Evolutionary conservation across 2,329 filamentous ascomycete species (phyloP).

Genomic region (Magnaporthales sp.): DNA sequence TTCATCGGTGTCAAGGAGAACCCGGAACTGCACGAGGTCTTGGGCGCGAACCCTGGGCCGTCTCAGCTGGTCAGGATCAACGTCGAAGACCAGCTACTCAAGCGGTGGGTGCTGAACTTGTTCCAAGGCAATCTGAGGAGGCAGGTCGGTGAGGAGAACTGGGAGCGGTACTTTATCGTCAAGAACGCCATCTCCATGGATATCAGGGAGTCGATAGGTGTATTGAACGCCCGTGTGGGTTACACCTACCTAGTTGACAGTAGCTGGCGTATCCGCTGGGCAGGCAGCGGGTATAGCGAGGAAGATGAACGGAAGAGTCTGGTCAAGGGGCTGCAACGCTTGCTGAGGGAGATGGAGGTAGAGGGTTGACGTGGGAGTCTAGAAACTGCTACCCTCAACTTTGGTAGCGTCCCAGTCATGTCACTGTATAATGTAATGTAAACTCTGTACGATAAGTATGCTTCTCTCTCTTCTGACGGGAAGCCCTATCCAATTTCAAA

Average conservation of each 20-base stretch:
- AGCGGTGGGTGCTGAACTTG: conserved; percentile 47
- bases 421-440: background rate
- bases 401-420: background rate
- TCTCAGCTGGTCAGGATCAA: conserved; percentile 80
- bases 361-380: background rate
- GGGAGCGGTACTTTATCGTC: conserved; percentile 55
- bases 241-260: conserved; percentile 89
- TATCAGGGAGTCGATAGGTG: conserved; percentile 53
- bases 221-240: conserved; percentile 85
- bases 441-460: background rate
- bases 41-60: conserved; percentile 42
- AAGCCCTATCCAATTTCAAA: conserved; percentile 1
- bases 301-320: conserved; percentile 59
- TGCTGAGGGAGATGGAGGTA: conserved; percentile 47
- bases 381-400: background rate
- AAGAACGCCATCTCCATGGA: conserved; percentile 48
- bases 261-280: conserved; percentile 88
- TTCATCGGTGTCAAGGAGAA: conserved; percentile 62
- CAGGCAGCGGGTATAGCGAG: conserved; percentile 65
- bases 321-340: conserved; percentile 51
- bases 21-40: conserved; percentile 54
- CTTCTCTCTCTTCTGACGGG: background rate
- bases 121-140: conserved; percentile 46
- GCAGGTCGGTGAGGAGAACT: conserved; percentile 40
- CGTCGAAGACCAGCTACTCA: conserved; percentile 71